Evolutionary conservation across 225 moss, liverwort and hornwort species (phyloP), one percentile per base, ranked within the genome.

Genomic region (Neckera pumila): DNA sequence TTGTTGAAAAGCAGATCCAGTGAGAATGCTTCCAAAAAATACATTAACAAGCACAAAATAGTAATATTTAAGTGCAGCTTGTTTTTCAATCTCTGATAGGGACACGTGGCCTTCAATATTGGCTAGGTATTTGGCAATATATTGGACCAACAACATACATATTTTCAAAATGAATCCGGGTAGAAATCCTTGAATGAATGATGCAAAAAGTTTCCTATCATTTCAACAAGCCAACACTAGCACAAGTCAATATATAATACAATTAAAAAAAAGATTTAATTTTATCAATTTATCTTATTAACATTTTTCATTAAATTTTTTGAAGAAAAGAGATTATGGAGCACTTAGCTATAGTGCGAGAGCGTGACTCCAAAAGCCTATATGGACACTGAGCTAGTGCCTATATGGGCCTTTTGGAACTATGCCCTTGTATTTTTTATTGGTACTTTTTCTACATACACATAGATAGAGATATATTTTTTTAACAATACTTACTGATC

Each of bases 11-110:
- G 96, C 88, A 7, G 96, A 93, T 42, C 98, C 96, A 1, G 96
- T 92, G 76, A 98, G 95, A 61, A 96, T 93, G 73, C 92, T 96
- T 61, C 95, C 95, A 82, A 98, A 96, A 84, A 98, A 96, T 4
- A 96, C 93, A 84, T 95, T 95, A 10, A 96, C 90, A 76, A 98
- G 91, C 58, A 90, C 84, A 85, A 98, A 96, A 90, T 95, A 94
- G 34, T 95, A 96, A 28, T 90, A 87, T 74, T 96, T 96, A 9
- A 90, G 45, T 34, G 96, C 94, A 14, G 96, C 88, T 80, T 62
- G 89, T 31, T 65, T 84, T n/a, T 98, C 96, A 71, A 97, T 92
- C 79, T 76, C 40, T 62, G 96, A 97, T 5, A 63, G n/a, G 11
- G 95, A 95, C 4, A 93, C 86, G 47, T 95, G 93, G 36, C 97